Conservation (phyloP, 768 basidiomycete species). For the Lactarius hatsudake region DNA sequence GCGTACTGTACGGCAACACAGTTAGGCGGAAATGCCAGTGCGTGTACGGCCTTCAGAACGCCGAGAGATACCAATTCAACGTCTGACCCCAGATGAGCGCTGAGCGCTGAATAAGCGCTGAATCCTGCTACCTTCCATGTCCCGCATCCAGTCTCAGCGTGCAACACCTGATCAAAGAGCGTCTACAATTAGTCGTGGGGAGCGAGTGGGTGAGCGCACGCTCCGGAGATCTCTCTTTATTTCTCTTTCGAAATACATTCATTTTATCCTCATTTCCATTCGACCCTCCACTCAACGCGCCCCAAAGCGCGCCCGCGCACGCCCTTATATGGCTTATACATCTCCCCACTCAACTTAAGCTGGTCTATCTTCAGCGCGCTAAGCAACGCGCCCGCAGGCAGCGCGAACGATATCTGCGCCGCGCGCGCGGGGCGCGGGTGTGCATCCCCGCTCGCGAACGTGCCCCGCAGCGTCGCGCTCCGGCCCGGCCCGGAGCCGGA, state of each 20-base stretch:
- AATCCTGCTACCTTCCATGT: no score
- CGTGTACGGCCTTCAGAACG: no score
- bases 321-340: constrained; percentile 91
- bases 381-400: constrained; percentile 60
- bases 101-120: no score
- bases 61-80: no score
- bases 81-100: no score
- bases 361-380: constrained; percentile 85
- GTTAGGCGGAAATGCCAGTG: no score
- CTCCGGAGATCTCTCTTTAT: background rate
- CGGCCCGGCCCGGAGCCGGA: constrained; percentile 58
- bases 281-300: constrained; percentile 58
- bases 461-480: constrained; percentile 60
- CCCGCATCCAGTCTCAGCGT: no score
- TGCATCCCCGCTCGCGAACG: constrained; percentile 51
- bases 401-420: constrained; percentile 67
- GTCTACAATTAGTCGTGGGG: no score
- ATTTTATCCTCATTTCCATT: constrained; percentile 19
- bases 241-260: no score
- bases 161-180: no score
- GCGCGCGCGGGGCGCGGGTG: constrained; percentile 68
- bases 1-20: no score
- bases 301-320: constrained; percentile 69
- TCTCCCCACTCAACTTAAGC: constrained; percentile 73
- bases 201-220: no score